Conservation (phyloP, 2,329 filamentous ascomycete species). For the Colletotrichum eremochloae region DNA sequence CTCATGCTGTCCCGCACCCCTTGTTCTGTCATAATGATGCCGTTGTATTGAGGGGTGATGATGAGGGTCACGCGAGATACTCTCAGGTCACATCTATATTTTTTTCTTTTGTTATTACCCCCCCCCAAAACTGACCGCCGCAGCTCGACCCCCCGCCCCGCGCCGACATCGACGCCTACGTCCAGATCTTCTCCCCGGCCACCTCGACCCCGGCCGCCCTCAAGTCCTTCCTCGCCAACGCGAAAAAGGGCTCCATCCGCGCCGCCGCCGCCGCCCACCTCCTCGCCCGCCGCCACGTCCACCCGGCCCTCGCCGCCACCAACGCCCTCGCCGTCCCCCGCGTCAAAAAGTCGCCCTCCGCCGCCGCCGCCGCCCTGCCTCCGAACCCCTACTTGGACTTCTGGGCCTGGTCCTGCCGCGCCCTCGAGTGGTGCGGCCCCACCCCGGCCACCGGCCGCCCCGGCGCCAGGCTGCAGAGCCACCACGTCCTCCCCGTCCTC, state of each 20-base stretch:
- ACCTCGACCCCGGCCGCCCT: constrained; percentile 73
- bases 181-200: constrained; percentile 72
- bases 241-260: constrained; percentile 72
- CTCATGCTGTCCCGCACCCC: too few relatives aligned
- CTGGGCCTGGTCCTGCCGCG: constrained; percentile 74
- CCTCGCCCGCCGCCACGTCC: constrained; percentile 63
- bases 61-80: too few relatives aligned
- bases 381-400: constrained; percentile 77
- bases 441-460: constrained; percentile 60
- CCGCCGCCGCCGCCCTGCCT: constrained; percentile 51
- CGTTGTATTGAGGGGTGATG: too few relatives aligned
- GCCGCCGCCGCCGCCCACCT: constrained; percentile 69
- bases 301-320: constrained; percentile 53
- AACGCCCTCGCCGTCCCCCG: constrained; percentile 61
- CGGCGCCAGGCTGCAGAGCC: constrained; percentile 60
- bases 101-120: too few relatives aligned
- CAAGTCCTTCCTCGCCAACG: constrained; percentile 73
- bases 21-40: too few relatives aligned
- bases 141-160: constrained; percentile 63
- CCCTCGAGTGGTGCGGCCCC: constrained; percentile 76
- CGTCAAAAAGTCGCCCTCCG: constrained; percentile 56
- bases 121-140: too few relatives aligned
- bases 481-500: constrained; percentile 78
- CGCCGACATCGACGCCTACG: constrained; percentile 75
- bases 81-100: too few relatives aligned